phyloP scores from a whole-genome alignment of 2,329 filamentous ascomycete genomes.

The Diplocarpon mali region DNA sequence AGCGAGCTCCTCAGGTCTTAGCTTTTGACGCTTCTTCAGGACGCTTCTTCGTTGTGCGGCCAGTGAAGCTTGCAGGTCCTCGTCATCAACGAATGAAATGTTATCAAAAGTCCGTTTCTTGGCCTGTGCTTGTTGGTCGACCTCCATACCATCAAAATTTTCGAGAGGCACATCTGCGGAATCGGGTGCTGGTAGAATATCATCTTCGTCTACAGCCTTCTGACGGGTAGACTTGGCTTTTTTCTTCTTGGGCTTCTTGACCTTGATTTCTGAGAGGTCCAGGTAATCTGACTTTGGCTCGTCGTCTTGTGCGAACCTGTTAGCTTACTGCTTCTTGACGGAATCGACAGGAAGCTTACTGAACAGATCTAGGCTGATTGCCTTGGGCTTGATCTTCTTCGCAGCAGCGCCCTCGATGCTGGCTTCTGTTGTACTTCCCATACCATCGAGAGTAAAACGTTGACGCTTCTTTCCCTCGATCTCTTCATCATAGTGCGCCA shows the following conservation, averaged over 20 bases:
- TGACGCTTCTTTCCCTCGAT: slow-evolving; percentile 85
- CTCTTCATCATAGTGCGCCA: slow-evolving; percentile 93
- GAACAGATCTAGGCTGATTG: slow-evolving; percentile 66
- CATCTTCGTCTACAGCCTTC: slow-evolving; percentile 54
- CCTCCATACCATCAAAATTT: slow-evolving; percentile 55
- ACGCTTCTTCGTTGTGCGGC: slow-evolving; percentile 73
- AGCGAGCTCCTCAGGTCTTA: slow-evolving; percentile 76
- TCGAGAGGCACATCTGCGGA: slow-evolving; percentile 20
- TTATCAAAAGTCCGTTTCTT: slow-evolving; percentile 58
- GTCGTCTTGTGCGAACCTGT: slow-evolving; percentile 42
- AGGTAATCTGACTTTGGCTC: slow-evolving; percentile 75
- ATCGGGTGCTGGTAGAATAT: slow-evolving; percentile 37
- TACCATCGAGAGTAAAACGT: slow-evolving; percentile 73
- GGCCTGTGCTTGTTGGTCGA: slow-evolving; percentile 47
- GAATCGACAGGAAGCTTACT: slow-evolving; percentile 30
- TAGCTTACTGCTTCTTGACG: slow-evolving; percentile 19
- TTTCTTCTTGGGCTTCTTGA: slow-evolving; percentile 92
- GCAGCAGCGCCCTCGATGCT: slow-evolving; percentile 38
- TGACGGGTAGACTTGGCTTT: slow-evolving; percentile 68
- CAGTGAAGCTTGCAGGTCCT: slow-evolving; percentile 79
- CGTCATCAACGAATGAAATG: slow-evolving; percentile 73
- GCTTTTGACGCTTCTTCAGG: slow-evolving; percentile 84
- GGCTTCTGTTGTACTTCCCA: slow-evolving; percentile 58
- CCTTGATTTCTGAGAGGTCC: slow-evolving; percentile 75
- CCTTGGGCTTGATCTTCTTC: slow-evolving; percentile 53